phyloP scores from a whole-genome alignment of 192 early-diverging fungal species.

The Rhizophagus sp. region DNA sequence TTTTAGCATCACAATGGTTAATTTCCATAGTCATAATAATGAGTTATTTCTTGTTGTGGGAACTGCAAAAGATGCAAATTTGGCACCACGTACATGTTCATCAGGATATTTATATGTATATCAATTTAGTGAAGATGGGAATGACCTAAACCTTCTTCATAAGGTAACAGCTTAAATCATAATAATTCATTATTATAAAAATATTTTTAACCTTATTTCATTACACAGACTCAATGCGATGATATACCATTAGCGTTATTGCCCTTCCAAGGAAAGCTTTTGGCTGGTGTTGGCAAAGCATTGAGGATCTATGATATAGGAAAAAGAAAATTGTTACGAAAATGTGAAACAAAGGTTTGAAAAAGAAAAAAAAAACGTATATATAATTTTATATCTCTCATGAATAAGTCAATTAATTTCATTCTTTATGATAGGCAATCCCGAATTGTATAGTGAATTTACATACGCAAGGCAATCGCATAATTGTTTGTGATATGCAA shows the following conservation, averaged over 20 bases:
- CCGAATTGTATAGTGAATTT: slow-evolving; percentile 73
- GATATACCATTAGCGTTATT: slow-evolving; percentile 82
- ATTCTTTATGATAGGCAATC: slow-evolving; percentile 47
- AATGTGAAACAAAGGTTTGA: slow-evolving; percentile 79
- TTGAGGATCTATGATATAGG: slow-evolving; percentile 94
- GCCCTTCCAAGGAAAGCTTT: slow-evolving; percentile 82
- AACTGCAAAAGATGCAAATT: slow-evolving; percentile 67
- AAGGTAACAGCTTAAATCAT: slow-evolving; percentile 31
- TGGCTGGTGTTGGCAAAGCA: slow-evolving; percentile 86
- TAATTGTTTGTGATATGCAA: slow-evolving; percentile 85
- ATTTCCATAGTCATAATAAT: slow-evolving; percentile 54
- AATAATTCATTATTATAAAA: neutral
- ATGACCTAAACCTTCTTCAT: slow-evolving; percentile 76
- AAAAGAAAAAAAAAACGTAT: neutral
- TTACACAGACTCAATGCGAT: slow-evolving; percentile 70
- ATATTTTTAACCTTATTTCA: neutral
- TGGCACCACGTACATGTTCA: slow-evolving; percentile 69
- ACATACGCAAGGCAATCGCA: slow-evolving; percentile 78
- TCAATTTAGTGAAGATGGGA: slow-evolving; percentile 65
- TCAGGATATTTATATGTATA: slow-evolving; percentile 76
- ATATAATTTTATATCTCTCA: neutral
- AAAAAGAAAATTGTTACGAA: slow-evolving; percentile 83
- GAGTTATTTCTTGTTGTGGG: slow-evolving; percentile 84
- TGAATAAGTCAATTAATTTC: neutral
- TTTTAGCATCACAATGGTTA: slow-evolving; percentile 56